These are phyloP conservation scores for Tillandsia fasciculata DNA, from an alignment of 176 grass and related monocot species.

Conservation along the genomic window DNA sequence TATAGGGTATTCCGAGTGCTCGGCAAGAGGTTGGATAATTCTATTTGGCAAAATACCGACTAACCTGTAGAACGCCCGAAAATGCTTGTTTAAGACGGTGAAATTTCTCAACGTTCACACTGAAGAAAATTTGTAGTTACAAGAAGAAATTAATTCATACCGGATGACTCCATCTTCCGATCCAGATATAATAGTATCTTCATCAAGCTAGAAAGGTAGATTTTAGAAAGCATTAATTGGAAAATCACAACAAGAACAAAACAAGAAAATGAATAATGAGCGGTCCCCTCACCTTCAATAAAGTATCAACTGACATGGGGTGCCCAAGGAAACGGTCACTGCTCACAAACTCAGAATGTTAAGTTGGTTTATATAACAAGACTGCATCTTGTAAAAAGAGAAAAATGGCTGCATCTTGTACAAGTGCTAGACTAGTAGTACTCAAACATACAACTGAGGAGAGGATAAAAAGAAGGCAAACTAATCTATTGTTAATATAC, in stretches of 20 bases:
- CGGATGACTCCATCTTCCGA: slow-evolving; percentile 84
- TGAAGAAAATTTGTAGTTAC: background rate
- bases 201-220: slow-evolving; percentile 58
- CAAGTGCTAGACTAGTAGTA: background rate
- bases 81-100: background rate
- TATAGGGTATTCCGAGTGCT: slow-evolving; percentile 93
- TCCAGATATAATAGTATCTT: slow-evolving; percentile 85
- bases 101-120: background rate
- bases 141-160: slow-evolving; percentile 27
- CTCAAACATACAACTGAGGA: no score
- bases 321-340: slow-evolving; percentile 98
- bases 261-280: slow-evolving; percentile 6
- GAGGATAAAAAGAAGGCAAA: no score
- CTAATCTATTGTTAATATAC: background rate
- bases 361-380: background rate
- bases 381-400: background rate
- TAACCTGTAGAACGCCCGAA: slow-evolving; percentile 40
- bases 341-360: slow-evolving; percentile 15
- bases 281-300: slow-evolving; percentile 60
- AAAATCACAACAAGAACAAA: background rate
- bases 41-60: slow-evolving; percentile 79
- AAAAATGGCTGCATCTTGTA: background rate
- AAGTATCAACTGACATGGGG: slow-evolving; percentile 67
- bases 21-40: slow-evolving; percentile 84
- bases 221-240: background rate